A percentile compares a stretch with the other conserved stretches of the same genome.
These are phyloP conservation scores for Verticillium tricorpus DNA, from an alignment of 2,329 filamentous ascomycete genomes.

Conservation along the genomic window DNA sequence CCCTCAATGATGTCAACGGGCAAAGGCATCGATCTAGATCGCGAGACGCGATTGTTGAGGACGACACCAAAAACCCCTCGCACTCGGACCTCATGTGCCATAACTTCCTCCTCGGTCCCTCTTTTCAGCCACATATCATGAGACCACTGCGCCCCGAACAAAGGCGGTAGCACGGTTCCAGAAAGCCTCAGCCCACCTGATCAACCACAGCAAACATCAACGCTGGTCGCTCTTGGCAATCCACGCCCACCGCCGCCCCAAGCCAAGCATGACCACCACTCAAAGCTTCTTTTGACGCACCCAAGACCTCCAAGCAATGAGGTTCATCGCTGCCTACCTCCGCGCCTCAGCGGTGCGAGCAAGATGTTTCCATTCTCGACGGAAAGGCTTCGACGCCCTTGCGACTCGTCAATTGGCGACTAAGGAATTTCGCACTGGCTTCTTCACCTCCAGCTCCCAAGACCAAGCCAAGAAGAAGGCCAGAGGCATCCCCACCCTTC, in stretches of 20 bases:
- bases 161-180: not conserved
- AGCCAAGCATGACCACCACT: not conserved
- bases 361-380: not conserved
- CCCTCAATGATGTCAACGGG: not conserved
- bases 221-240: not conserved
- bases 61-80: not conserved
- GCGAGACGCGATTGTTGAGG: not conserved
- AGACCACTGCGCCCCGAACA: not conserved
- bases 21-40: not conserved
- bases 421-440: slow-evolving; percentile 13
- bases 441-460: slow-evolving; percentile 13
- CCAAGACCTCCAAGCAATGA: slow-evolving; percentile 1
- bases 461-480: slow-evolving; percentile 11
- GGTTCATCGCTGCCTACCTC: not conserved
- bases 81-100: not conserved
- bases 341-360: not conserved
- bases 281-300: not conserved
- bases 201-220: not conserved
- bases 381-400: not conserved
- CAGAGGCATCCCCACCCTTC: slow-evolving; percentile 16
- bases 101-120: not conserved
- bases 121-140: not conserved
- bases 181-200: not conserved
- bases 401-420: not conserved
- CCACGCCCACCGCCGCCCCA: not conserved